Evolutionary conservation across 331 rosid species (phyloP).

Genomic region (Phaseolus coccineus): DNA sequence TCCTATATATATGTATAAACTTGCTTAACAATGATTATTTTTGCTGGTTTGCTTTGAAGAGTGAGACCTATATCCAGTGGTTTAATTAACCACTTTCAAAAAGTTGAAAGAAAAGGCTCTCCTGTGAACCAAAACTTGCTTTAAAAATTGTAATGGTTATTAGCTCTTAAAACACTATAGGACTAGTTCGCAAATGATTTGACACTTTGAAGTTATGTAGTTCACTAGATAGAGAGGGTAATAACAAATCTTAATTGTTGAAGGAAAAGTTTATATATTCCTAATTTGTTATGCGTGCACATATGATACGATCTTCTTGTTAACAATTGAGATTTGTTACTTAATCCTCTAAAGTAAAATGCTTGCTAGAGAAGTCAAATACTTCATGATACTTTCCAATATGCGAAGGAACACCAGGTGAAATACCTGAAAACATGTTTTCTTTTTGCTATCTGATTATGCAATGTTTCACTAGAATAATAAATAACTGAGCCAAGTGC

Average conservation of each 20-base stretch:
- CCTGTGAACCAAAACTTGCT: too few species aligned
- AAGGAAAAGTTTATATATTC: too few species aligned
- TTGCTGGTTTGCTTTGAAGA: not conserved
- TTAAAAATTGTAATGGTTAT: not conserved
- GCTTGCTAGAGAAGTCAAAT: too few species aligned
- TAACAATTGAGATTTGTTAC: too few species aligned
- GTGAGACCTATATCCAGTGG: not conserved
- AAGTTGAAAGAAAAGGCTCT: too few species aligned
- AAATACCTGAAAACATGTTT: not conserved
- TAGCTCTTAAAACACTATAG: not conserved
- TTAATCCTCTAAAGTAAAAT: too few species aligned
- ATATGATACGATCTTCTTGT: too few species aligned
- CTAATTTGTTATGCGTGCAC: too few species aligned
- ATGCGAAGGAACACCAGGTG: not conserved
- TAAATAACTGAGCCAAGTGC: not conserved
- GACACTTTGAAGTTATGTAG: too few species aligned
- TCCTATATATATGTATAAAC: not conserved
- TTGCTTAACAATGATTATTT: not conserved
- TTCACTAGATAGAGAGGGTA: too few species aligned
- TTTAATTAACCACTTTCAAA: too few species aligned
- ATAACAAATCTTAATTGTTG: too few species aligned
- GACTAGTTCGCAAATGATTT: not conserved
- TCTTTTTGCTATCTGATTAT: not conserved
- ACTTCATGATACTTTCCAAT: not conserved
- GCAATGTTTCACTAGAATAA: not conserved